A percentile compares a stretch with the other conserved stretches of the same genome.
Conservation (phyloP, 306 rosid genomes). For the Sesbania bispinosa region DNA sequence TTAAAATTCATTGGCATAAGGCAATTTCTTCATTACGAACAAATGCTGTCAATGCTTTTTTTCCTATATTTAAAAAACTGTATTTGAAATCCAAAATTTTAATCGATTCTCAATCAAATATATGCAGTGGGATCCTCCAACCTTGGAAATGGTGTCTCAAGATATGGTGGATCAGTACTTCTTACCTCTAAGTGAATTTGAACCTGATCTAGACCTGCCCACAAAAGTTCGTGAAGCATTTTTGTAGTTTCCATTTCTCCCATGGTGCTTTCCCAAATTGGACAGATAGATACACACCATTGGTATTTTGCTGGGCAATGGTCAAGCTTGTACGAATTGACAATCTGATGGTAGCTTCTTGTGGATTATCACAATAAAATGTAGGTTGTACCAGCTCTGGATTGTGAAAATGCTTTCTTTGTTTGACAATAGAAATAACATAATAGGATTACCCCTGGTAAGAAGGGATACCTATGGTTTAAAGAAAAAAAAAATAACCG, state of each 20-base stretch:
- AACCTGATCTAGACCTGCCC: constrained; percentile 75
- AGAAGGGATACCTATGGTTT: too few species aligned
- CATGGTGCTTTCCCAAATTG: neutral
- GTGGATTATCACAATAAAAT: neutral
- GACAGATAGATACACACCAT: neutral
- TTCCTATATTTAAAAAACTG: neutral
- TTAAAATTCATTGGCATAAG: neutral
- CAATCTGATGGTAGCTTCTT: constrained; percentile 1
- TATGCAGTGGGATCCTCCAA: constrained; percentile 98
- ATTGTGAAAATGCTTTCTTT: constrained; percentile 13
- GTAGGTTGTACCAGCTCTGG: neutral
- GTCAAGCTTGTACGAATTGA: constrained; percentile 1
- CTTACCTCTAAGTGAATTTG: constrained; percentile 51
- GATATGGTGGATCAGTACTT: constrained; percentile 87
- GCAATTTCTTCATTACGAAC: neutral
- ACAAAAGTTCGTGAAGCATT: constrained; percentile 71
- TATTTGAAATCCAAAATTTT: neutral
- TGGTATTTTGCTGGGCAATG: constrained; percentile 7
- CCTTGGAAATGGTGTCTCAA: constrained; percentile 61
- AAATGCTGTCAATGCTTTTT: too few species aligned
- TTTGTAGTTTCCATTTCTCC: constrained; percentile 24
- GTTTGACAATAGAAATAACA: too few species aligned
- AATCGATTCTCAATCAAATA: neutral
- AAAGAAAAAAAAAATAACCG: too few species aligned
- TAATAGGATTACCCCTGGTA: too few species aligned